Evolutionary conservation across 208 protist species (phyloP), one percentile per base, ranked within the genome.

Genomic region (Vickermania ingenoplastis): DNA sequence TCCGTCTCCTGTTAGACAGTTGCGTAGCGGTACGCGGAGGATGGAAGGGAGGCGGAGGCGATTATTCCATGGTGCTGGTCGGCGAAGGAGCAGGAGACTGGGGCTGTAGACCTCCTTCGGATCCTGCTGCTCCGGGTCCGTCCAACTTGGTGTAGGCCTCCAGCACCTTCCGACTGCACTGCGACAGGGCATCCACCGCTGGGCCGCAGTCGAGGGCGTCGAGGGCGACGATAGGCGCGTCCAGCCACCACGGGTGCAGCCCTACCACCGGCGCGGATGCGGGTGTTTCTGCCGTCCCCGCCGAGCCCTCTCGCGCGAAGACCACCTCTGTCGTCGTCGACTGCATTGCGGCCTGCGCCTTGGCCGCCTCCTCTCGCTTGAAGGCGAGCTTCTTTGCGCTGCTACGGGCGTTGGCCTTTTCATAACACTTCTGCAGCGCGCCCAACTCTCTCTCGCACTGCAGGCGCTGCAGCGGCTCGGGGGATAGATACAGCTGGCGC

Each of bases 401-500:
- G 24, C 25, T 63, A 3, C 53, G 27, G 13, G 31, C 11, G 24
- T 58, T 23, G 14, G 45, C 0, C 53, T 48, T 22, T 3, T 31
- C 49, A 63, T 91, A 94, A 64, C 87, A 94, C 60, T 60, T 29
- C 27, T 81, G 50, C 27, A 94, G 81, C 2, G 31, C 61, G 13
- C 65, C 41, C 48, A 91, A 77, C 67, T 86, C 66, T 49, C 50
- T 28, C 69, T 91, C 79, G 54, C 87, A 94, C 24, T 45, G 55
- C 49, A 29, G 91, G 50, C 23, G 77, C 63, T n/a, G 52, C 59
- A 11, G 83, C 73, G 1, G 36, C 17, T 17, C 36, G n/a, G 78
- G 77, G 26, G 86, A 71, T 1, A 94, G 41, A 59, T 91, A 94
- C 3, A 69, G 63, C 31, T 85, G 75, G 5, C 84, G 74, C 4